Evolutionary conservation across 306 rosid genomes (phyloP), one percentile per base, ranked within the genome.

Genomic region (Casuarina glauca): DNA sequence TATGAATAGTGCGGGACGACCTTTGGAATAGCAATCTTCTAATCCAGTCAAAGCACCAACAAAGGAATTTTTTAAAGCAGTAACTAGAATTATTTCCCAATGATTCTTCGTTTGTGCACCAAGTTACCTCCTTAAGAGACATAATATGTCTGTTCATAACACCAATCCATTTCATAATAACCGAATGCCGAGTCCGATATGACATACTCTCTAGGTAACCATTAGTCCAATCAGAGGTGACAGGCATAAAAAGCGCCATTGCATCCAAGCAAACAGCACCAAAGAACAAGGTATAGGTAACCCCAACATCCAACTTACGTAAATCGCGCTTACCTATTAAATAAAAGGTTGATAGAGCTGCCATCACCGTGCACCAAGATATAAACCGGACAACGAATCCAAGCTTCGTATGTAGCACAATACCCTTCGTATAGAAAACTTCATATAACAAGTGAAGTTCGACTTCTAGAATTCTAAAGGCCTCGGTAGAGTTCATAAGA

Each of bases 401-500:
- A 2, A 0, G 0, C 64, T 0, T 19, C 4, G 43, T 54, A 55
- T 55, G 77, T 74, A 82, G 69, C 15, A 78, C 82, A 1, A 54
- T 57, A 5, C 64, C 81, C 82, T 88, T 86, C 16, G 92, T 88
- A 20, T 74, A 84, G 45, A 88, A 82, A 80, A 79, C 81, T 75
- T 86, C 82, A 19, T 84, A 88, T 0, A 86, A 55, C 76, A 84
- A 86, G 76, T 86, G 82, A 74, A 86, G 90, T 32, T 86, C 90
- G 42, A 78, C 72, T 17, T 79, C 79, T 51, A 89, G 68, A 1
- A 86, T 19, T 9, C 72, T 78, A 5, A 84, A 60, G 54, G 86
- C 84, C 6, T 82, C 81, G 1, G 32, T 7, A 45, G 1, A 83
- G 76, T 9, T 82, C 83, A 8, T 9, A 26, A 26, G 32, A 26